Evolutionary conservation across 345 rosid genomes (phyloP), one percentile per base, ranked within the genome.

Genomic region (Camelina sativa): DNA sequence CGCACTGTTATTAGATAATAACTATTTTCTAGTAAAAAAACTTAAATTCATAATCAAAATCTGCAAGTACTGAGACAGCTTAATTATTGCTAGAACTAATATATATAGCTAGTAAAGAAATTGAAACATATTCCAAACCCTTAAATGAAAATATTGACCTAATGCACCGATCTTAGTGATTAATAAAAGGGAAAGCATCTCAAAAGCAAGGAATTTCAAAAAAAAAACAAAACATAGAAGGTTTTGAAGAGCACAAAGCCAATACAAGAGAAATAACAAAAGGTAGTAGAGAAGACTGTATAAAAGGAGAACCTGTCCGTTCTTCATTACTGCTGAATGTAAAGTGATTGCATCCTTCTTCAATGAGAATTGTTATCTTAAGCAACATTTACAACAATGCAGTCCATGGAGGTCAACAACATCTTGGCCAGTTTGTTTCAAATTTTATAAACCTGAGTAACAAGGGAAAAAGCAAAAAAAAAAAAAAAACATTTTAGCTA

Each of bases 1-100:
- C 62, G 60, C 78, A 83, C 91, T 89, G 83, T 28, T 51, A 67
- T 51, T 43, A 76, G 52, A 70, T 59, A 22, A 34, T 34, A 66
- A 56, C 1, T 34, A 52, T 23, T 59, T n/a, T 34, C 70, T 38
- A 3, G 19, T 11, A n/a, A 28, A 28, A 28, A 28, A 28, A 28
- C 5, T 10, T 30, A 37, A 37, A 75, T 67, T 12, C 12, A 48
- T 9, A 65, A 74, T 32, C 6, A 34, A 17, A 54, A 43, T 46
- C 51, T 25, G 65, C 28, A 55, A 38, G 32, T 53, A 54, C 44
- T 30, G 46, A 63, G 20, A 43, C 62, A 55, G 37, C 28, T 53
- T 43, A 50, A 11, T 2, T 17, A 56, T 28, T 22, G 28, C 63
- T 58, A 19, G 15, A 40, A 67, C 61, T 15, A 22, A n/a, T 53